A percentile compares a stretch with the other conserved stretches of the same genome.
phyloP scores from a whole-genome alignment of 148 eudicot species.

The Camellia lanceoleosa region DNA sequence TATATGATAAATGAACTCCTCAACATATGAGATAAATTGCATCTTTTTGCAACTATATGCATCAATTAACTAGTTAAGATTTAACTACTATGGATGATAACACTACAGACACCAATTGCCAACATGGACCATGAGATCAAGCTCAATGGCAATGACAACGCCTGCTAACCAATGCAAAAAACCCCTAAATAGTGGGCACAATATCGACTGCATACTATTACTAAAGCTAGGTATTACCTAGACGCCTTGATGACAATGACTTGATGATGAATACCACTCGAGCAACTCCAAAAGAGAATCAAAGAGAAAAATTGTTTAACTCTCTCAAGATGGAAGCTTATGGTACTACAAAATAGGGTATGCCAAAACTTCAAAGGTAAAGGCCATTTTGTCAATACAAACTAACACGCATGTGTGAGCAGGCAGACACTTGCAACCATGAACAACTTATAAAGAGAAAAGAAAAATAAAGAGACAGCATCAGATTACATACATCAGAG shows the following conservation, averaged over 20 bases:
- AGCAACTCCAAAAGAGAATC: slow-evolving; percentile 4
- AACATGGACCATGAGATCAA: background rate
- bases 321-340: background rate
- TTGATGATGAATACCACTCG: background rate
- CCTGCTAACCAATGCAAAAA: background rate
- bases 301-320: background rate
- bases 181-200: background rate
- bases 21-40: background rate
- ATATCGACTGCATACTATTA: background rate
- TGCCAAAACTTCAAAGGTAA: background rate
- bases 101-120: background rate
- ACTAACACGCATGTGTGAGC: background rate
- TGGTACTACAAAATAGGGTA: background rate
- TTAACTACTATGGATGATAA: background rate
- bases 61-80: background rate
- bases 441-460: background rate
- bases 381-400: background rate
- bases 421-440: background rate
- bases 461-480: background rate
- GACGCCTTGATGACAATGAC: background rate
- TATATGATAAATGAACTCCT: background rate
- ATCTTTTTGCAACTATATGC: background rate
- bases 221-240: background rate
- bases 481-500: slow-evolving; percentile 33
- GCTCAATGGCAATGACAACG: background rate